Base-by-base conservation (phyloP, 2,329 filamentous ascomycete species). In the Apiospora arundinis region DNA sequence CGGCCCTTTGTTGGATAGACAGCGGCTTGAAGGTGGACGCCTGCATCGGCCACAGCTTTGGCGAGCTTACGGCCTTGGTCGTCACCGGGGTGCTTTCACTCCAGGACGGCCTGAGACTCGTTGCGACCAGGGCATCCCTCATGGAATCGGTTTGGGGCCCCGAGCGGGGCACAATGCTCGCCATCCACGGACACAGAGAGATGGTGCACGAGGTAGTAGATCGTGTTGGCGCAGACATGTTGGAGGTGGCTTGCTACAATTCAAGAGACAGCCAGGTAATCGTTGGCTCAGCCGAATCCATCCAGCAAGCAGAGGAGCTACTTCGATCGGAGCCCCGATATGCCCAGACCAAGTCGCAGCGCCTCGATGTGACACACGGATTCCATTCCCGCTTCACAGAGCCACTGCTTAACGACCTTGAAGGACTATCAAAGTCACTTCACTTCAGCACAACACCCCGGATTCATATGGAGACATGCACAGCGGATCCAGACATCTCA, bases 21-120 rank as follows among this genome's bases (percentile, higher is more conserved):
- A 73, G 74, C 72, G 76, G 78, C 28, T 48, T 84, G 0, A 44
- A 78, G 16, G 75, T 81, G 1, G 74, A 75, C 4, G 76, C 77
- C 1, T 56, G 84, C 8, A 70, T 84, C 11, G 83, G 83, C 0
- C 83, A 85, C 70, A 83, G 80, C 69, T 79, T 84, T 56, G 82
- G 82, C 7, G 76, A 84, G 70, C 71, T 84, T 0, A 81, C 82
- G 0, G 82, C 81, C 1, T 72, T 83, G 2, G 77, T 75, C 18
- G 74, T 84, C 0, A 77, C 81, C 4, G 81, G 81, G 0, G 73
- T 72, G 0, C 73, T 84, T 1, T 74, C 75, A 2, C 69, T 84
- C 0, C 9, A 73, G 2, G 80, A 84, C 63, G 73, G 74, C 1
- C 23, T 85, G 11, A 78, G 72, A 18, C 32, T 82, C 4, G 73